Percentiles rank a stretch among this genome's conserved stretches.
Conservation (phyloP, 371 early-diverging fungal genomes). For the Lichtheimia corymbifera region DNA sequence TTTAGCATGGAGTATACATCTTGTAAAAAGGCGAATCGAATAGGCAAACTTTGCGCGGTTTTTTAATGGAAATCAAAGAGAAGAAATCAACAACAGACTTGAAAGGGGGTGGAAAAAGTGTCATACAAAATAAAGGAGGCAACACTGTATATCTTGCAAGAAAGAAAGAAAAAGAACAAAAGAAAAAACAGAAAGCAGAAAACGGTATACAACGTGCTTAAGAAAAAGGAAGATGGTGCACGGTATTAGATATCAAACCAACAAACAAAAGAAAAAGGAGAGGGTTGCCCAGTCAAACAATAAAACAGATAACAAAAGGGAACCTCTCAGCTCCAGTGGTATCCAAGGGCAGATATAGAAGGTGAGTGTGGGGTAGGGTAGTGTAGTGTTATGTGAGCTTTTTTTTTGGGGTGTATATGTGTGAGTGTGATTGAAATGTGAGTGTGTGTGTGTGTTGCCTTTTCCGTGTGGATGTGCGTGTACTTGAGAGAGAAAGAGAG, state of each 20-base stretch:
- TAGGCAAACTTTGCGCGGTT: no score
- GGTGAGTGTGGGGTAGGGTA: not conserved
- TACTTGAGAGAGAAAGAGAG: slow-evolving; percentile 2
- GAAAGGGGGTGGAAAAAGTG: not conserved
- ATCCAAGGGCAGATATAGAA: slow-evolving; percentile 2
- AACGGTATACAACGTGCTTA: not conserved
- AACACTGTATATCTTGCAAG: not conserved
- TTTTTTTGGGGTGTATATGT: not conserved
- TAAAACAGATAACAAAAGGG: not conserved
- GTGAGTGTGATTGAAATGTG: not conserved
- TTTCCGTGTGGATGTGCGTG: slow-evolving; percentile 9
- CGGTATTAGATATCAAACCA: not conserved
- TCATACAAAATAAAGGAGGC: not conserved
- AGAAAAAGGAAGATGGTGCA: not conserved
- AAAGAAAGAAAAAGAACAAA: not conserved
- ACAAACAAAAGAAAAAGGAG: not conserved
- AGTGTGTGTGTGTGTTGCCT: not conserved
- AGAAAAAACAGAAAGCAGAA: not conserved
- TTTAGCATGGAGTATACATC: no score
- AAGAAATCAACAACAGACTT: not conserved
- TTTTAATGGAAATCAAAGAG: not conserved
- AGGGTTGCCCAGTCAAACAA: not conserved
- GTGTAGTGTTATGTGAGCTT: not conserved
- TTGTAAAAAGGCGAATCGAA: no score
- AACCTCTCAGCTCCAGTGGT: not conserved